These are phyloP conservation scores for Malus sieversii DNA, from an alignment of 306 rosid species.

Conservation along the genomic window DNA sequence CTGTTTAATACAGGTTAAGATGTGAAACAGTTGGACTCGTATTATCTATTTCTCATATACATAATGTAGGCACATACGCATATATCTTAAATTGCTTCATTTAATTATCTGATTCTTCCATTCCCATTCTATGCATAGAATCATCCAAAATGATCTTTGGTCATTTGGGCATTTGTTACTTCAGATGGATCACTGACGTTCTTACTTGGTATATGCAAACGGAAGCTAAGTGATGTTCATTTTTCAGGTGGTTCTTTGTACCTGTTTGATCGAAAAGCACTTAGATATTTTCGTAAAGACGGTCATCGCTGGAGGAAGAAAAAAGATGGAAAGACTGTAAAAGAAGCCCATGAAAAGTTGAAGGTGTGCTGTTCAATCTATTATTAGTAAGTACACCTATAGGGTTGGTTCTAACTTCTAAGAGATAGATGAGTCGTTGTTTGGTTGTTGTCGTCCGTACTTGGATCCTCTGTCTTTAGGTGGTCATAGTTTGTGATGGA, in stretches of 20 bases:
- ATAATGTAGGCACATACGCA: neutral
- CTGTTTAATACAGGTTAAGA: neutral
- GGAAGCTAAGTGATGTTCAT: constrained; percentile 1
- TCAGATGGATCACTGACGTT: neutral
- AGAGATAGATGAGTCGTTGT: constrained; percentile 4
- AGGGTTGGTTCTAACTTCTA: constrained; percentile 18
- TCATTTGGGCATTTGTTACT: neutral
- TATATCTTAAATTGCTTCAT: neutral
- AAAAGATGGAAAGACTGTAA: constrained; percentile 71
- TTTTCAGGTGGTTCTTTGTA: constrained; percentile 64
- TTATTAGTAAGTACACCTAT: constrained; percentile 52
- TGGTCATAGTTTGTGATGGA: constrained; percentile 2
- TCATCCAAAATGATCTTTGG: neutral
- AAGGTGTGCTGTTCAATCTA: constrained; percentile 79
- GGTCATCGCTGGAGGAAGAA: constrained; percentile 84
- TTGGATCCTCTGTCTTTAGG: neutral
- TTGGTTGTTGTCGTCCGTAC: constrained; percentile 12
- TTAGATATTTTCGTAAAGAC: constrained; percentile 72
- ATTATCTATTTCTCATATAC: neutral
- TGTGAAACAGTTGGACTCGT: neutral
- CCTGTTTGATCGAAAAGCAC: constrained; percentile 63
- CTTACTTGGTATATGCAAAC: neutral
- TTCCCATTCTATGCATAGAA: neutral
- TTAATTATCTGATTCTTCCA: neutral
- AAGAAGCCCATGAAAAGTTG: constrained; percentile 85